These are phyloP conservation scores for Hymenotorrendiella dingleyae DNA, from an alignment of 2,329 filamentous ascomycete species.

Conservation along the genomic window DNA sequence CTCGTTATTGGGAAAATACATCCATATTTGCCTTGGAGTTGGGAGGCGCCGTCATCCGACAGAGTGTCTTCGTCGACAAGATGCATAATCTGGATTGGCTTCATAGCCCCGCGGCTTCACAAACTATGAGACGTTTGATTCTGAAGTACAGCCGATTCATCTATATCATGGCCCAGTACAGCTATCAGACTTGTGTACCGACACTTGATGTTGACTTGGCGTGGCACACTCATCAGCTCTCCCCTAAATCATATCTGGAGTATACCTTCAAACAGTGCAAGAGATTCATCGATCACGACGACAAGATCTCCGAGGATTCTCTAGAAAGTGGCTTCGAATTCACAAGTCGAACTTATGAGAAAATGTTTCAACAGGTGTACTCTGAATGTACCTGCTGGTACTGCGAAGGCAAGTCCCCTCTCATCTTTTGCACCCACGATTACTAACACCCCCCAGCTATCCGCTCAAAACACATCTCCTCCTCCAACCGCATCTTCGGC, in stretches of 20 bases:
- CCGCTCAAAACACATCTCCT: slow-evolving; percentile 48
- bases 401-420: too few species aligned
- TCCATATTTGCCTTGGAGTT: slow-evolving; percentile 61
- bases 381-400: slow-evolving; percentile 79
- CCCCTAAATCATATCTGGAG: slow-evolving; percentile 54
- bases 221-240: slow-evolving; percentile 75
- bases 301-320: slow-evolving; percentile 67
- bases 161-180: slow-evolving; percentile 46
- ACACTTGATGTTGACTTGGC: slow-evolving; percentile 70
- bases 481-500: slow-evolving; percentile 40
- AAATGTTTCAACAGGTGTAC: slow-evolving; percentile 59
- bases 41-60: slow-evolving; percentile 57
- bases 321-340: slow-evolving; percentile 63
- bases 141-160: slow-evolving; percentile 62
- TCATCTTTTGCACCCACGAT: too few species aligned
- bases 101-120: slow-evolving; percentile 57
- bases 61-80: slow-evolving; percentile 63
- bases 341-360: slow-evolving; percentile 66
- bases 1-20: slow-evolving; percentile 63
- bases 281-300: slow-evolving; percentile 73
- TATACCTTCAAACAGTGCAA: slow-evolving; percentile 44
- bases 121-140: slow-evolving; percentile 60
- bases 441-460: too few species aligned
- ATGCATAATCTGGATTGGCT: slow-evolving; percentile 76
- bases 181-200: slow-evolving; percentile 51